These are phyloP conservation scores for Monilinia aucupariae DNA, from an alignment of 2,329 filamentous ascomycete genomes.

Conservation along the genomic window DNA sequence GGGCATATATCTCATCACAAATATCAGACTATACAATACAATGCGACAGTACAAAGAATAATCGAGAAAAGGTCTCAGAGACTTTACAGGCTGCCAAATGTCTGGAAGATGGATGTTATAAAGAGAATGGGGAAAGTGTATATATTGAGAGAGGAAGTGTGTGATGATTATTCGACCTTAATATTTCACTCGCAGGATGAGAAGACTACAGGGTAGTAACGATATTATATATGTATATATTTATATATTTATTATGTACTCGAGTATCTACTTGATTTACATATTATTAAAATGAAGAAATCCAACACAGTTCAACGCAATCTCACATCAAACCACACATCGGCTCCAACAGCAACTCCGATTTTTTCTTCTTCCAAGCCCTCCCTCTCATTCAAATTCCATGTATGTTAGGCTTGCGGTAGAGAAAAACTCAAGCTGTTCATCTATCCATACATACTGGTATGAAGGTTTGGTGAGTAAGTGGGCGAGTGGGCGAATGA, in stretches of 20 bases:
- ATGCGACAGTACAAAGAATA: neutral
- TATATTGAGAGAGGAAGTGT: neutral
- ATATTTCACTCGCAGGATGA: neutral
- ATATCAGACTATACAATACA: neutral
- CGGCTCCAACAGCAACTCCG: neutral
- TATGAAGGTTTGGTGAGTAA: too few species aligned
- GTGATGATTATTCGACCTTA: neutral
- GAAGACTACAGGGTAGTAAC: neutral
- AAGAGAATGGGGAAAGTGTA: neutral
- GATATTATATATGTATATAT: neutral
- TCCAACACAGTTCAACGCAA: neutral
- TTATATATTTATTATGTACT: neutral
- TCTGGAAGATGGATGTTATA: neutral
- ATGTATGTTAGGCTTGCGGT: too few species aligned
- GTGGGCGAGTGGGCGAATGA: too few species aligned
- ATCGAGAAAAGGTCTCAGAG: neutral
- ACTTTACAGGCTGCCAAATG: neutral
- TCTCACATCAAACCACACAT: too few species aligned
- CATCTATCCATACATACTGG: too few species aligned
- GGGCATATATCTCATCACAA: neutral
- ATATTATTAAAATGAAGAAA: neutral
- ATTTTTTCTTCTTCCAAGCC: too few species aligned
- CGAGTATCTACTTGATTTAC: neutral
- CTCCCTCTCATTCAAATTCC: neutral
- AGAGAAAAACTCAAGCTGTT: too few species aligned